Base-by-base conservation (phyloP, 1,284 basidiomycete genomes). In the Trichosporon coremiiforme region DNA sequence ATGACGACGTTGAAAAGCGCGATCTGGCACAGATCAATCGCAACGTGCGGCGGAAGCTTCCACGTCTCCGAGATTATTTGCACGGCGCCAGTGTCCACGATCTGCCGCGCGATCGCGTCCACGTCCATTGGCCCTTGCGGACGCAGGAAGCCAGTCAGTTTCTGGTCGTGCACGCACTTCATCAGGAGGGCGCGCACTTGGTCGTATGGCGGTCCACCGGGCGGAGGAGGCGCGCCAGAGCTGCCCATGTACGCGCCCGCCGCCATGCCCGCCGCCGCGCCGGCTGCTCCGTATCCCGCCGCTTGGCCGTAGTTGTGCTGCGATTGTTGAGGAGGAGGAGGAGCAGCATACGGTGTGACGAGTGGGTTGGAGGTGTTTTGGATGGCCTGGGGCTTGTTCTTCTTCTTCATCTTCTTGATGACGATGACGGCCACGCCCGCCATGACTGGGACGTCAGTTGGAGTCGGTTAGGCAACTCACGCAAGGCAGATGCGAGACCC, bases 91-190 rank as follows among this genome's bases (percentile, higher is more conserved):
- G 80, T 80, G 20, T 78, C 76, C 3, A 80, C 80, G 55, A 86
- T 80, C 47, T 79, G 77, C 63, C 82, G 77, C 5, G 85, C 85
- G 70, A 86, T 81, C 38, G 76, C 78, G 68, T 84, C 81, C 55
- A 85, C 75, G 9, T 76, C 75, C 1, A 81, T 81, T 0, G 80
- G 85, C n/a, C 83, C 84, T 12, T 64, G 63, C 20, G 63, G 63
- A 71, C 82, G 84, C 78, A 84, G 85, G 79, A 86, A 86, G 0
- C 83, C 80, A 62, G 77, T 75, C 64, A 85, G 75, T 50, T 78
- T 77, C 82, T 86, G 85, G 77, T 84, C 66, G 22, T 25, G 76
- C 29, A 85, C 84, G 75, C 81, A 82, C 62, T 82, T 78, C 68
- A 78, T 74, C 12, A 84, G 71, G n/a, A 77, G 55, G 15, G 68